These are phyloP conservation scores for Parascedosporium putredinis DNA, from an alignment of 2,329 filamentous ascomycete genomes.

Conservation along the genomic window DNA sequence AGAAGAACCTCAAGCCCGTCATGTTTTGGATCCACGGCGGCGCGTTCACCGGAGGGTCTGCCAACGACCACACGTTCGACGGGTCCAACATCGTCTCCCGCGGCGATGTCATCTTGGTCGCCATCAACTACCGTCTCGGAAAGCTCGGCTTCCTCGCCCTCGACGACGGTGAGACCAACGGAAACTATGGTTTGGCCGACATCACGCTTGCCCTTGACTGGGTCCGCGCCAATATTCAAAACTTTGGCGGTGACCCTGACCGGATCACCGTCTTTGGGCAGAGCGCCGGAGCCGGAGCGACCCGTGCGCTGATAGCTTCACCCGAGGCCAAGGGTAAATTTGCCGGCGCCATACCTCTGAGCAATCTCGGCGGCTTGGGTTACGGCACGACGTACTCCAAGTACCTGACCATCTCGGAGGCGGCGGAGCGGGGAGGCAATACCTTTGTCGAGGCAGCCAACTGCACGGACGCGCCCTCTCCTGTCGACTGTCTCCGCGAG, in stretches of 20 bases:
- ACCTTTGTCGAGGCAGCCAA: slow-evolving; percentile 39
- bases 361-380: slow-evolving; percentile 31
- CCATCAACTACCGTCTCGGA: slow-evolving; percentile 67
- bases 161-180: slow-evolving; percentile 45
- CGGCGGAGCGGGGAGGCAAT: slow-evolving; percentile 35
- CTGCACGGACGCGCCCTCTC: slow-evolving; percentile 34
- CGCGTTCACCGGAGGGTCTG: slow-evolving; percentile 36
- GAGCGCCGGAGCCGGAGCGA: slow-evolving; percentile 47
- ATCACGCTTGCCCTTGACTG: slow-evolving; percentile 64
- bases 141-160: slow-evolving; percentile 66
- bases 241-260: slow-evolving; percentile 69
- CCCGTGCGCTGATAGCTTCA: slow-evolving; percentile 23
- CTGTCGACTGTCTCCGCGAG: slow-evolving; percentile 42
- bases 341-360: slow-evolving; percentile 32
- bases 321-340: slow-evolving; percentile 37
- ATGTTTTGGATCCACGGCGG: slow-evolving; percentile 64
- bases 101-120: slow-evolving; percentile 56
- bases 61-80: slow-evolving; percentile 43
- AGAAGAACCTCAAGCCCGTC: slow-evolving; percentile 44
- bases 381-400: slow-evolving; percentile 48
- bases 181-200: slow-evolving; percentile 64
- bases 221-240: slow-evolving; percentile 66
- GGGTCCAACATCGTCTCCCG: slow-evolving; percentile 33
- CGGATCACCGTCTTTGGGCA: slow-evolving; percentile 76
- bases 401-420: slow-evolving; percentile 46